phyloP scores from a whole-genome alignment of 495 filamentous ascomycete species.

The Penicillium psychrofluorescens region DNA sequence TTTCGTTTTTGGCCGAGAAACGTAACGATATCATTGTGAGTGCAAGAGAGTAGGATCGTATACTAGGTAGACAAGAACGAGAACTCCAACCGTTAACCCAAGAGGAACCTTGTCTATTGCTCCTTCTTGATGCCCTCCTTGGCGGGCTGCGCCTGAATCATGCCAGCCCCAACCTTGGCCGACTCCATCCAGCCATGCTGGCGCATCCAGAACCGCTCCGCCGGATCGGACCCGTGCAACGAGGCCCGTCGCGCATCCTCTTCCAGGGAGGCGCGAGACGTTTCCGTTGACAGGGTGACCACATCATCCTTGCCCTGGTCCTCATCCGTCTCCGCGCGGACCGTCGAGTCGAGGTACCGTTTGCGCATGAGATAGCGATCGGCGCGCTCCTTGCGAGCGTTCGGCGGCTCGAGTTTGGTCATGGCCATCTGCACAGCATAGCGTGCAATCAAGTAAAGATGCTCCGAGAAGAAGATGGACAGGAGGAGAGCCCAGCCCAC shows the following conservation, averaged over 20 bases:
- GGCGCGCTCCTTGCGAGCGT: conserved; percentile 69
- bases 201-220: conserved; percentile 61
- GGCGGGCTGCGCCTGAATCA: conserved; percentile 45
- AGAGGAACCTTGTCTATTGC: conserved; percentile 28
- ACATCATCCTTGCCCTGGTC: conserved; percentile 10
- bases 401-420: conserved; percentile 74
- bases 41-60: too few relatives aligned
- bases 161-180: conserved; percentile 45
- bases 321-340: conserved; percentile 25
- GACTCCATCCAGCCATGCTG: conserved; percentile 59
- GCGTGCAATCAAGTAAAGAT: conserved; percentile 70
- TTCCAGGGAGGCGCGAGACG: conserved; percentile 41
- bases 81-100: not conserved
- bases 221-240: conserved; percentile 42
- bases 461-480: conserved; percentile 82
- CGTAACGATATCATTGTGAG: too few relatives aligned
- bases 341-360: conserved; percentile 52
- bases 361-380: conserved; percentile 70
- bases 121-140: conserved; percentile 48
- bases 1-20: too few relatives aligned
- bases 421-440: conserved; percentile 63
- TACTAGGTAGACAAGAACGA: too few relatives aligned
- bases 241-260: conserved; percentile 62
- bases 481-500: conserved; percentile 74
- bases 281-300: conserved; percentile 20